Evolutionary conservation across 2,329 filamentous ascomycete genomes (phyloP).

Genomic region (Saccharata proteae): DNA sequence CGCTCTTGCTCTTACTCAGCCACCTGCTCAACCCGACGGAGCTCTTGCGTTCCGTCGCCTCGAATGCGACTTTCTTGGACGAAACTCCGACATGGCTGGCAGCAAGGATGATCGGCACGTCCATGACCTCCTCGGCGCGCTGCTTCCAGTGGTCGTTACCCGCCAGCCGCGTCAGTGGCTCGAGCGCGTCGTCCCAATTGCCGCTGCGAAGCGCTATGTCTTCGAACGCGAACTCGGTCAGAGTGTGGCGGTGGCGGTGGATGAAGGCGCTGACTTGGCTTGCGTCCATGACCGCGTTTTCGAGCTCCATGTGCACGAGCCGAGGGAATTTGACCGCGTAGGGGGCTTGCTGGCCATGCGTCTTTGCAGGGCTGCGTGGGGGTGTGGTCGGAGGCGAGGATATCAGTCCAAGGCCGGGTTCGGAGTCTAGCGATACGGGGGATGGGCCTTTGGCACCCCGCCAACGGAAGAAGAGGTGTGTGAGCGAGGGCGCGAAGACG

Average conservation of each 20-base stretch:
- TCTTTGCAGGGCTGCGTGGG: conserved; percentile 17
- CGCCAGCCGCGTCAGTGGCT: conserved; percentile 45
- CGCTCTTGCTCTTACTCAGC: conserved; percentile 16
- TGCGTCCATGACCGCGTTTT: conserved; percentile 61
- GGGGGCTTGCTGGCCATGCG: conserved; percentile 21
- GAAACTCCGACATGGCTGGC: conserved; percentile 19
- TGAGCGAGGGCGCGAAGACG: conserved; percentile 52
- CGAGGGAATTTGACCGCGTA: conserved; percentile 49
- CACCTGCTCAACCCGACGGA: conserved; percentile 17
- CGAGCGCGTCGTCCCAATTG: conserved; percentile 73
- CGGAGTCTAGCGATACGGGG: conserved; percentile 57
- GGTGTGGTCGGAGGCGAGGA: conserved; percentile 38
- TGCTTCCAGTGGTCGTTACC: conserved; percentile 28
- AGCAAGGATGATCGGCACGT: conserved; percentile 29
- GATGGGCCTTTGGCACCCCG: conserved; percentile 59
- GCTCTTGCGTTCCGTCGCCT: conserved; percentile 16
- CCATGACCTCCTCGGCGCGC: conserved; percentile 19
- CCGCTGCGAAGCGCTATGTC: conserved; percentile 59
- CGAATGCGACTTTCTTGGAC: conserved; percentile 12
- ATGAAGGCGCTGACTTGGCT: conserved; percentile 60
- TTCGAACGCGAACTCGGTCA: conserved; percentile 71
- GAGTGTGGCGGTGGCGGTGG: conserved; percentile 50
- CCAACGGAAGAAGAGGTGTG: conserved; percentile 69
- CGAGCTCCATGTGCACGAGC: conserved; percentile 56
- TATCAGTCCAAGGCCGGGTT: conserved; percentile 63